Evolutionary conservation across 805 yeast genomes (phyloP).

Genomic region (Yarrowia sp.): DNA sequence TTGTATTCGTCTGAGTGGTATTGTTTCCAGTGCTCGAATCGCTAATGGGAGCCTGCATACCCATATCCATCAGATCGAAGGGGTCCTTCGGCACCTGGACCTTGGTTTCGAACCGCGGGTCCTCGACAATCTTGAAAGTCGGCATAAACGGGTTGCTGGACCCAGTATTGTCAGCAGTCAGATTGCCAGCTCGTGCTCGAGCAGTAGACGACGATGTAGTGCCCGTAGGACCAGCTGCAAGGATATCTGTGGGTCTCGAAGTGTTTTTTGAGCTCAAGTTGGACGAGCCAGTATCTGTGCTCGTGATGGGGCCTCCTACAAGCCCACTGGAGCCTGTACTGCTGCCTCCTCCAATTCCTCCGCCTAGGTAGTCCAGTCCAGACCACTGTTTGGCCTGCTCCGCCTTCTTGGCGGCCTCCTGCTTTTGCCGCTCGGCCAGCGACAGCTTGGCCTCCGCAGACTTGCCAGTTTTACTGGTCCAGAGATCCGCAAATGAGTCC

Average conservation of each 20-base stretch:
- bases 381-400: slow-evolving; percentile 32
- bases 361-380: slow-evolving; percentile 11
- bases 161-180: slow-evolving; percentile 29
- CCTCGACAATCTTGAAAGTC: slow-evolving; percentile 40
- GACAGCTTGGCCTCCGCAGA: slow-evolving; percentile 34
- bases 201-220: background rate
- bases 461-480: slow-evolving; percentile 16
- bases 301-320: background rate
- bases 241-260: slow-evolving; percentile 18
- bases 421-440: slow-evolving; percentile 32
- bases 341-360: slow-evolving; percentile 24
- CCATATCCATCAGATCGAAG: slow-evolving; percentile 37
- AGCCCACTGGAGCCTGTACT: background rate
- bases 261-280: background rate
- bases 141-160: slow-evolving; percentile 35
- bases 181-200: background rate
- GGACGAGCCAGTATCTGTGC: slow-evolving; percentile 18
- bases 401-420: slow-evolving; percentile 36
- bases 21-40: background rate
- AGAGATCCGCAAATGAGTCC: slow-evolving; percentile 27
- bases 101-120: slow-evolving; percentile 11
- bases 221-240: slow-evolving; percentile 13
- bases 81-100: slow-evolving; percentile 8
- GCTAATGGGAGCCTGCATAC: slow-evolving; percentile 24
- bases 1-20: background rate